A percentile compares a stretch with the other conserved stretches of the same genome.
These are phyloP conservation scores for Periconia sp. DNA, from an alignment of 2,329 filamentous ascomycete genomes.

Conservation along the genomic window DNA sequence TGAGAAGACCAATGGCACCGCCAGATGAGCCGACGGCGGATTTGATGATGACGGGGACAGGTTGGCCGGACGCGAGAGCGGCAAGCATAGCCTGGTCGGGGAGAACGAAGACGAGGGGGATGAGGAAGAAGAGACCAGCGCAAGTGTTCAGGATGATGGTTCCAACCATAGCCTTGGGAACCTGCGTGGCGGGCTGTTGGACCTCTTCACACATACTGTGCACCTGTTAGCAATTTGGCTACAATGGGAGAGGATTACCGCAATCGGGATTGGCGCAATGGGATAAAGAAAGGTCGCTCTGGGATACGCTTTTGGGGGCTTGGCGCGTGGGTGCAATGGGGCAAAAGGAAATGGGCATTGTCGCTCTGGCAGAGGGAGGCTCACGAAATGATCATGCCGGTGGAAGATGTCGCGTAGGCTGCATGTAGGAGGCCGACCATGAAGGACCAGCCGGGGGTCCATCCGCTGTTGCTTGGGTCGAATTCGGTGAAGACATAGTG, in stretches of 20 bases:
- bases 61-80: conserved; percentile 59
- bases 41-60: conserved; percentile 66
- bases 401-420: conserved; percentile 73
- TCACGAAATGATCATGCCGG: conserved; percentile 78
- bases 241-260: conserved; percentile 7
- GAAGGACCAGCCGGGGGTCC: conserved; percentile 72
- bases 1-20: conserved; percentile 63
- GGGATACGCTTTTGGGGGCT: conserved; percentile 2
- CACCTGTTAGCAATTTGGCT: conserved; percentile 27
- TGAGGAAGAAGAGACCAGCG: conserved; percentile 67
- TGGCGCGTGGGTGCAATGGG: conserved; percentile 18
- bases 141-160: conserved; percentile 68
- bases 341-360: conserved; percentile 13
- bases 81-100: conserved; percentile 62
- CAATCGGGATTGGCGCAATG: background rate
- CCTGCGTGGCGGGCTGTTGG: conserved; percentile 64
- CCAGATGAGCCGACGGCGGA: conserved; percentile 62
- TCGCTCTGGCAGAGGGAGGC: conserved; percentile 40
- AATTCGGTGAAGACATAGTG: conserved; percentile 69
- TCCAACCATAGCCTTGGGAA: conserved; percentile 71
- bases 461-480: conserved; percentile 65
- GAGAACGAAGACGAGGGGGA: conserved; percentile 70
- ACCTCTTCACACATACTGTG: conserved; percentile 75
- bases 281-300: conserved; percentile 15
- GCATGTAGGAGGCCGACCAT: conserved; percentile 72